These are phyloP conservation scores for Lodderomyces parapsilosis DNA, from an alignment of 1,139 yeast genomes.

Conservation along the genomic window DNA sequence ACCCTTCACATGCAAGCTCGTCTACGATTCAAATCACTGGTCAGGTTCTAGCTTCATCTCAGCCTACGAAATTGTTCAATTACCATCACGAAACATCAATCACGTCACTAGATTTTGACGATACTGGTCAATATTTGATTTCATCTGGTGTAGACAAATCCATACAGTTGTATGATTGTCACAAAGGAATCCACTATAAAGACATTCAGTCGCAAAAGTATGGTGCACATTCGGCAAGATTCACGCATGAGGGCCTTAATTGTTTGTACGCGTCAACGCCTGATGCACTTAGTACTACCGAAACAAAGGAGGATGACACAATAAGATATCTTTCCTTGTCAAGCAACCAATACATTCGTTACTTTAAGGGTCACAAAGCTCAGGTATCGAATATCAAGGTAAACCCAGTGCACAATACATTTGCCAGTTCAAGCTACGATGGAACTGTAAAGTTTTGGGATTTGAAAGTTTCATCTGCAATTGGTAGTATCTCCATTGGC, in stretches of 20 bases:
- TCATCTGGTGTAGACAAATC: slow-evolving; percentile 82
- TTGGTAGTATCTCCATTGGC: slow-evolving; percentile 61
- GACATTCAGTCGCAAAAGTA: slow-evolving; percentile 84
- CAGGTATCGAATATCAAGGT: slow-evolving; percentile 72
- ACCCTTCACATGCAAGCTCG: slow-evolving; percentile 1
- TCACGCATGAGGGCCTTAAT: slow-evolving; percentile 73
- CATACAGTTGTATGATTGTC: slow-evolving; percentile 78
- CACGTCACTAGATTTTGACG: slow-evolving; percentile 85
- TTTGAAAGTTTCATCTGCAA: slow-evolving; percentile 56
- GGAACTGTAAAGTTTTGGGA: slow-evolving; percentile 89
- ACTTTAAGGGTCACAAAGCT: slow-evolving; percentile 83
- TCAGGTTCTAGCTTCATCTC: slow-evolving; percentile 45
- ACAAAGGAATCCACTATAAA: slow-evolving; percentile 63
- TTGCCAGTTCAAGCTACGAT: slow-evolving; percentile 72
- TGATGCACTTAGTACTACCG: slow-evolving; percentile 9
- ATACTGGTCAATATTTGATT: slow-evolving; percentile 74
- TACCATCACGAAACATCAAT: slow-evolving; percentile 59
- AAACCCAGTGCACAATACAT: slow-evolving; percentile 67
- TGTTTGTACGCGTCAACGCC: slow-evolving; percentile 84
- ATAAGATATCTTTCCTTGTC: slow-evolving; percentile 73
- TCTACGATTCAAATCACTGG: slow-evolving; percentile 34
- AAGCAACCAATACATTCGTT: slow-evolving; percentile 77
- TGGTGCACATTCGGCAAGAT: slow-evolving; percentile 85
- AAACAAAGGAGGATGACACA: slow-evolving; percentile 54
- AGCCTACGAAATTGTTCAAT: slow-evolving; percentile 58